Evolutionary conservation across 2,329 filamentous ascomycete species (phyloP), one percentile per base, ranked within the genome.

Genomic region (Alternaria arborescens): DNA sequence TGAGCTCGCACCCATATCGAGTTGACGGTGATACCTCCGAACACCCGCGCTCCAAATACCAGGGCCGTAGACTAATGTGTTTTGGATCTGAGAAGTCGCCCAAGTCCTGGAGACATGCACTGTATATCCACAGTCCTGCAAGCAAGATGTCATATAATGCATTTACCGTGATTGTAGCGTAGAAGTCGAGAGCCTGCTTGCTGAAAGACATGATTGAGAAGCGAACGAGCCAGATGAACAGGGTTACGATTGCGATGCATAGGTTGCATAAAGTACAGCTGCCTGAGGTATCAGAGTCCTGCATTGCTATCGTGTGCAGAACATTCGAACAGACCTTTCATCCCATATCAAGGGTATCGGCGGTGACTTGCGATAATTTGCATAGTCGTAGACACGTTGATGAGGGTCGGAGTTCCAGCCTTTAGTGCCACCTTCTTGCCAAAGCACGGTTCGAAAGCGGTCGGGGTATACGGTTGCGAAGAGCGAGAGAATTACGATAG

Each of bases 381-480:
- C 69, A 36, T 61, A 62, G 26, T 62, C 40, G 47, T 70, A 71
- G 3, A 62, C 59, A 10, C 65, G 65, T 26, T 62, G 60, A 14
- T 57, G 55, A n/a, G 65, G 65, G 48, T 66, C 61, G 2, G 68
- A 71, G 18, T 68, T 67, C 65, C 62, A 70, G 40, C 62, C 64
- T 48, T 62, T 57, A 11, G n/a, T 58, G 0, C 66, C 62, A 24
- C 68, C 58, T 12, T 61, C 57, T 32, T 55, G 52, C 66, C 62
- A 67, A 12, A 66, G 36, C 18, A 46, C 18, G 11, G 57, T 61
- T 18, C 61, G 63, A 24, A 47, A 63, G 18, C 34, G 51, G 50
- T 58, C 57, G 8, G 59, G 58, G 10, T 63, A 69, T 41, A 61
- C 34, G 14, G 38, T 58, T 12, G 59, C 56, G 16, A 63, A 66